Evolutionary conservation across 768 basidiomycete genomes (phyloP).

Genomic region (Auricularia heimuer): DNA sequence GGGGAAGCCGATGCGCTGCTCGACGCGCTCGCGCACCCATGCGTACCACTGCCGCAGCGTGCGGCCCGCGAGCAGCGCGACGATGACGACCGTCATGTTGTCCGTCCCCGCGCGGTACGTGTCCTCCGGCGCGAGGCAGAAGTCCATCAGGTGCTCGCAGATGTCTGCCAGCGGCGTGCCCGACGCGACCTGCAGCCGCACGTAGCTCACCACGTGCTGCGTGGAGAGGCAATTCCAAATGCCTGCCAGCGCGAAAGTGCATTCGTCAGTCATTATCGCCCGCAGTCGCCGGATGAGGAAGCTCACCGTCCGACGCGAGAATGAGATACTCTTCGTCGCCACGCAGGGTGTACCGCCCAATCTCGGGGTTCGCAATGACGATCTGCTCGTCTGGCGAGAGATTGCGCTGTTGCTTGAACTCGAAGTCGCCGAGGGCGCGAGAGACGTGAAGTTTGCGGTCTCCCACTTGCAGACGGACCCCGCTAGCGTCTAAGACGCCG

Average conservation of each 20-base stretch:
- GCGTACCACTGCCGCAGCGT: slow-evolving; percentile 35
- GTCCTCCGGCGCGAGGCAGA: slow-evolving; percentile 36
- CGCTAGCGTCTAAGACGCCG: slow-evolving; percentile 39
- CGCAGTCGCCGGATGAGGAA: neutral
- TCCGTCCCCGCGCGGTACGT: slow-evolving; percentile 36
- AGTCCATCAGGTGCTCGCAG: slow-evolving; percentile 35
- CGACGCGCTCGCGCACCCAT: slow-evolving; percentile 34
- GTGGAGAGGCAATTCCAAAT: slow-evolving; percentile 42
- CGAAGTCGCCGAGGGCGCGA: slow-evolving; percentile 40
- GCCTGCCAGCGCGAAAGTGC: slow-evolving; percentile 18
- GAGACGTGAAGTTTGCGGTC: slow-evolving; percentile 34
- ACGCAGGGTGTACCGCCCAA: slow-evolving; percentile 29
- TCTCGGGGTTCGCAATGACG: slow-evolving; percentile 38
- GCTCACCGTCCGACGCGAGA: slow-evolving; percentile 36
- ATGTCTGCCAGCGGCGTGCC: slow-evolving; percentile 29
- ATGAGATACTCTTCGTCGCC: slow-evolving; percentile 40
- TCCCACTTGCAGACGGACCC: slow-evolving; percentile 15
- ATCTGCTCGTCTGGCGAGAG: slow-evolving; percentile 34
- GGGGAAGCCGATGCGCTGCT: slow-evolving; percentile 28
- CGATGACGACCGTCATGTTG: slow-evolving; percentile 41
- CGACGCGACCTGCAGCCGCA: slow-evolving; percentile 30
- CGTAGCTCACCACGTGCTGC: slow-evolving; percentile 36
- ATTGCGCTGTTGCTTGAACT: slow-evolving; percentile 36
- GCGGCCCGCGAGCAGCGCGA: slow-evolving; percentile 31
- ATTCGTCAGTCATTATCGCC: too few relatives aligned